Evolutionary conservation across 2,329 filamentous ascomycete genomes (phyloP).

Genomic region (Aplosporella prunicola): DNA sequence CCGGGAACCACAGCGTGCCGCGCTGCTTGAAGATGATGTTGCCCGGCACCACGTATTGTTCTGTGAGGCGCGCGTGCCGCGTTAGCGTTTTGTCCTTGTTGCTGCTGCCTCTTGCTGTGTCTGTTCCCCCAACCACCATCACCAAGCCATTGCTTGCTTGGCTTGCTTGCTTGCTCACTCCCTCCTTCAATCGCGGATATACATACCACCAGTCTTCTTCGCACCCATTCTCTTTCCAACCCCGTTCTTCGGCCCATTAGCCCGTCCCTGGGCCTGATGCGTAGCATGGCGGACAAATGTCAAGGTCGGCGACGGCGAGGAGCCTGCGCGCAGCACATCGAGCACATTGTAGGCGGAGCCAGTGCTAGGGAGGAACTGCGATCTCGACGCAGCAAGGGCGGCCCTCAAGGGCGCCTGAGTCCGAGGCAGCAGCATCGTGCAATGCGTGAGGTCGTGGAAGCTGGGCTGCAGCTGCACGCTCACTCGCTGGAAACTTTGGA

Average conservation of each 20-base stretch:
- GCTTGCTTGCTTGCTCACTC: no score
- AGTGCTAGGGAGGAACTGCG: conserved; percentile 19
- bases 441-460: not conserved
- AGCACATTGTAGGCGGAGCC: conserved; percentile 23
- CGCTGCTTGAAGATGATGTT: conserved; percentile 98
- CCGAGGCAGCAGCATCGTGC: conserved; percentile 30
- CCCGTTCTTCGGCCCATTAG: conserved; percentile 61
- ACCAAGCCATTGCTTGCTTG: no score
- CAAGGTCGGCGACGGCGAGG: conserved; percentile 25
- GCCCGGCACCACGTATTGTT: conserved; percentile 86
- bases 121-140: no score
- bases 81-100: no score
- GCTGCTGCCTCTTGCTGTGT: no score
- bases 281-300: conserved; percentile 50
- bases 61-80: no score
- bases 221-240: conserved; percentile 84
- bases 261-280: conserved; percentile 55
- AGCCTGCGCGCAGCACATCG: conserved; percentile 13
- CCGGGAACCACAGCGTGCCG: conserved; percentile 87
- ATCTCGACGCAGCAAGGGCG: conserved; percentile 14
- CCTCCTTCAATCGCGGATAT: no score
- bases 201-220: conserved; percentile 78
- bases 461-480: no score
- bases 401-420: conserved; percentile 29
- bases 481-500: conserved; percentile 10